Evolutionary conservation across 495 filamentous ascomycete genomes (phyloP), one percentile per base, ranked within the genome.

Genomic region (Arthonia radiata): DNA sequence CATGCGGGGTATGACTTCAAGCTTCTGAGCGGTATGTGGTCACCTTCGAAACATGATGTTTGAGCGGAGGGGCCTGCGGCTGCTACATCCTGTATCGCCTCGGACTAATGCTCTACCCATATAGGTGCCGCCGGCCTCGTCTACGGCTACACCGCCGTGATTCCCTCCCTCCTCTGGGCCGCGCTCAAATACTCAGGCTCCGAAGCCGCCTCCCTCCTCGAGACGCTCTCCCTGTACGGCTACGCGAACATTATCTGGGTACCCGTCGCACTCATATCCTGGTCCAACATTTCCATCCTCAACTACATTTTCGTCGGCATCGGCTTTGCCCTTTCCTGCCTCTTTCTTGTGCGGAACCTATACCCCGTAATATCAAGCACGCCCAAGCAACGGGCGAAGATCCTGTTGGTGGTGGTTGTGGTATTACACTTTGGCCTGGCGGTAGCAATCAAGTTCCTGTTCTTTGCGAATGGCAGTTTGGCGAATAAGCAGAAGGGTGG

Each of bases 211-310:
- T 89, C 79, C 39, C 52, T 97, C 27, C 61, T 97, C 31, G 86
- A 97, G 55, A 86, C 77, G 55, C 77, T 74, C 71, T 69, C 78
- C 21, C 50, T 97, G 18, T 97, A 94, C 48, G 86, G 86, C 8
- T 97, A 97, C 51, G 61, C 69, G 16, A 97, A 94, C 52, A 51
- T 94, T 38, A 73, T 93, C 28, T 97, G 86, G 86, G 79, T 97
- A 38, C 78, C 71, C 1, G 83, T 97, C 23, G 89, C 86, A 13
- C 53, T 93, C 29, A 74, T 92, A 30, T 73, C 70, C 44, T 91
- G 79, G 70, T 81, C 72, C 19, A 11, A 7, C 19, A 5, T 4
- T 23, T 7, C 26, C 54, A 50, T 76, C 28, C 61, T 97, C 27
- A 97, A 97, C 54, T 94, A 73, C 59, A 64, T 83, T 21, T 90